These are phyloP conservation scores for Dactylellina cionopaga DNA, from an alignment of 2,329 filamentous ascomycete genomes.

Conservation along the genomic window DNA sequence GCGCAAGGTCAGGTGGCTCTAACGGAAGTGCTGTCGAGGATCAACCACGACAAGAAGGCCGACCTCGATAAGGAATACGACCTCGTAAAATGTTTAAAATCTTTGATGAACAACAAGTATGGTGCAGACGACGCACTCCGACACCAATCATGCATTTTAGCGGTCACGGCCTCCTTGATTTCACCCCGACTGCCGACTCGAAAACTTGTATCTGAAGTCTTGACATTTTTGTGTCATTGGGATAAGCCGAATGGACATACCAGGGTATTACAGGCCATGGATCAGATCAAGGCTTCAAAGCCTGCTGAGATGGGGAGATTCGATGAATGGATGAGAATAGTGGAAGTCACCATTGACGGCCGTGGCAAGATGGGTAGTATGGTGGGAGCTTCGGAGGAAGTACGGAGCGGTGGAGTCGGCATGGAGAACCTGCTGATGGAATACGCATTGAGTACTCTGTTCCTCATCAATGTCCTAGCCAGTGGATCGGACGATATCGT, in stretches of 20 bases:
- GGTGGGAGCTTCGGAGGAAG: conserved; percentile 94
- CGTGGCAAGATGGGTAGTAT: conserved; percentile 98
- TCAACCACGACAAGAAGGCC: conserved; percentile 79
- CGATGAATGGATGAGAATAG: conserved; percentile 97
- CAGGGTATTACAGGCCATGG: conserved; percentile 92
- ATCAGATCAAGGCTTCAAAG: conserved; percentile 81
- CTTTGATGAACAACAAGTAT: conserved; percentile 99
- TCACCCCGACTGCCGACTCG: conserved; percentile 89
- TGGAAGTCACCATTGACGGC: conserved; percentile 95
- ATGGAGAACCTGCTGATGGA: conserved; percentile 99
- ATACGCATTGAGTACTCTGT: conserved; percentile 93
- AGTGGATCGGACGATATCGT: conserved; percentile 88
- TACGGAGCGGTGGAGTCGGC: conserved; percentile 93
- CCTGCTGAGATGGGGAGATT: conserved; percentile 94
- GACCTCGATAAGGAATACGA: conserved; percentile 93
- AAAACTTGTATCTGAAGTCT: conserved; percentile 92
- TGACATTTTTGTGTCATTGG: conserved; percentile 97
- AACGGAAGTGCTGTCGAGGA: conserved; percentile 90
- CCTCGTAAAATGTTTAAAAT: conserved; percentile 96
- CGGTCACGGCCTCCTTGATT: conserved; percentile 84
- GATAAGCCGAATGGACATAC: conserved; percentile 85
- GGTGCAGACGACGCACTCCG: conserved; percentile 93
- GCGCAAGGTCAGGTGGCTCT: conserved; percentile 96
- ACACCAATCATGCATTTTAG: conserved; percentile 89
- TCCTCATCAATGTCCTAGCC: conserved; percentile 94